Evolutionary conservation across 2,329 filamentous ascomycete species (phyloP), one percentile per base, ranked within the genome.

Genomic region (Thelonectria rubi): DNA sequence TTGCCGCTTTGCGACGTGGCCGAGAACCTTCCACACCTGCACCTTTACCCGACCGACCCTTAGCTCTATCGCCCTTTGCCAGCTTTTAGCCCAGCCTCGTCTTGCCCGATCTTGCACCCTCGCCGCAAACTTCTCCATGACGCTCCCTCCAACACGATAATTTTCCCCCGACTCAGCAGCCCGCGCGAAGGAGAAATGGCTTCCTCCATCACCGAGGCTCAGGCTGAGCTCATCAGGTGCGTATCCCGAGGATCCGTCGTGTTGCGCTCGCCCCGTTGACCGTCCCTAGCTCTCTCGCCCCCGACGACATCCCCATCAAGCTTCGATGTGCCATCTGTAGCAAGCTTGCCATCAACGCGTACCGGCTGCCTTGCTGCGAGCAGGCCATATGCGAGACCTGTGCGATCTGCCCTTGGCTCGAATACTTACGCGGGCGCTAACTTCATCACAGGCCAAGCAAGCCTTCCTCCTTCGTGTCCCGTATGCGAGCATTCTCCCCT

Each of bases 261-360:
- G 18, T 55, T 52, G 47, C 46, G 50, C 48, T 58, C 42, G 20
- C 21, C 51, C 54, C 58, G 60, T 48, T 69, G n/a, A 54, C 58
- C 17, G 42, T n/a, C 54, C 26, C 49, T 52, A 96, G 93, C 76
- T 90, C 91, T 51, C 84, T 97, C 62, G 82, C 87, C 18, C 87
- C 91, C 67, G 92, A 94, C 71, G 92, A 95, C 65, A 93, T 97
- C 60, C 95, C 95, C n/a, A 93, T 94, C 73, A 97, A 97, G 83
- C 86, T 99, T 66, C 91, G 94, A 78, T 99, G 95, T 82, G 93
- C 93, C 54, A 92, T 93, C 70, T 99, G 95, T 80, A 95, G 91
- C 80, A 93, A 92, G 77, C 84, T 98, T 60, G 94, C 93, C 30
- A 82, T 97, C 66, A 96, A 97, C 75, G 92, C 94, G 9, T 97